Conservation (phyloP, 805 yeast species). For the Jamesozyma lodderae region DNA sequence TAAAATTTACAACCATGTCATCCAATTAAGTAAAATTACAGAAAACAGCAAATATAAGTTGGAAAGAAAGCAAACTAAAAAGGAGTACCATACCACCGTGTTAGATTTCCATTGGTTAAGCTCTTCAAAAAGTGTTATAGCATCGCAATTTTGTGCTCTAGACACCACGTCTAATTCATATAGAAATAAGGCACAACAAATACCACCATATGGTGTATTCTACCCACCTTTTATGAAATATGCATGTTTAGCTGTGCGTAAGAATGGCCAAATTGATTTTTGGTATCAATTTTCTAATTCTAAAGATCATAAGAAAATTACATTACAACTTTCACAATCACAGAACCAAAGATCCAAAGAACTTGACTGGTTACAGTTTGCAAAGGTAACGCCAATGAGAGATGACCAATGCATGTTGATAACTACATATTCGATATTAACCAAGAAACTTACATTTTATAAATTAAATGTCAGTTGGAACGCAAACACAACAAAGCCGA, state of each 20-base stretch:
- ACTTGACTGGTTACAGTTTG: conserved; percentile 26
- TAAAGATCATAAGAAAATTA: conserved; percentile 30
- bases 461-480: conserved; percentile 29
- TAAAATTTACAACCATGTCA: conserved; percentile 24
- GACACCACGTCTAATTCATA: conserved; percentile 21
- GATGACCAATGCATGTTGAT: conserved; percentile 28
- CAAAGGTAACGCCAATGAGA: conserved; percentile 27
- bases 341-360: conserved; percentile 21
- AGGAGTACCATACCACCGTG: conserved; percentile 27
- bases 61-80: conserved; percentile 33
- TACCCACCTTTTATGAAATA: conserved; percentile 33
- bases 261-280: conserved; percentile 30
- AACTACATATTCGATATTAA: conserved; percentile 21
- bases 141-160: conserved; percentile 26
- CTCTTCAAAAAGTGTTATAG: conserved; percentile 31
- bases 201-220: conserved; percentile 29
- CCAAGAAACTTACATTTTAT: conserved; percentile 23
- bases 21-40: conserved; percentile 29
- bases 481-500: conserved; percentile 17
- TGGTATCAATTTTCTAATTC: conserved; percentile 34
- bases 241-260: conserved; percentile 29
- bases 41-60: conserved; percentile 32
- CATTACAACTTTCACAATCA: conserved; percentile 20
- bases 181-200: conserved; percentile 28
- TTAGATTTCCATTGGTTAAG: conserved; percentile 38